Conservation (phyloP, 441 rosid genomes). For the Croton setiger region DNA sequence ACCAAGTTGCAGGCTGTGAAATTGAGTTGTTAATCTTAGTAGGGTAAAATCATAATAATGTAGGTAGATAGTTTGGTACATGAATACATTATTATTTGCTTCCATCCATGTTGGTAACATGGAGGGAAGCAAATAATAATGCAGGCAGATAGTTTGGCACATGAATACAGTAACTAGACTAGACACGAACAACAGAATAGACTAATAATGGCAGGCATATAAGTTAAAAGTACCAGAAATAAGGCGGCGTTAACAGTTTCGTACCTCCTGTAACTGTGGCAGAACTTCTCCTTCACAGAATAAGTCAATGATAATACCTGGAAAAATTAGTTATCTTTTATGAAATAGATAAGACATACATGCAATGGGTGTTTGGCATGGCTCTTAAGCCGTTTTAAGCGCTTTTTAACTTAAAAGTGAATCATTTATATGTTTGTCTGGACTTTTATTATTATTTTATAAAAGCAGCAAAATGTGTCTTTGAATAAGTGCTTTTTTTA, state of each 20-base stretch:
- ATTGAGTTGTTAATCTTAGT: neutral
- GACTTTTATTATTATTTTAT: too few relatives aligned
- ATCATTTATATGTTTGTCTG: neutral
- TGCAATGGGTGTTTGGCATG: too few relatives aligned
- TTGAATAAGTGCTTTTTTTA: too few relatives aligned
- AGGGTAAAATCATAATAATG: too few relatives aligned
- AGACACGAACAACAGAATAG: neutral
- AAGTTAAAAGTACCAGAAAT: neutral
- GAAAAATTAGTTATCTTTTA: neutral
- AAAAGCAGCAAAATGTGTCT: too few relatives aligned
- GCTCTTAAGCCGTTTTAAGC: too few relatives aligned
- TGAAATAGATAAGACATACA: neutral
- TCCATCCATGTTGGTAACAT: too few relatives aligned
- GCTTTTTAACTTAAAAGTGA: neutral
- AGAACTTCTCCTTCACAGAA: constrained; percentile 66
- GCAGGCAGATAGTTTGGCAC: neutral
- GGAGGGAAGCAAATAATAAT: neutral
- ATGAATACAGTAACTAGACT: neutral
- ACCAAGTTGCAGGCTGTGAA: constrained; percentile 61
- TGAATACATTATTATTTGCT: too few relatives aligned
- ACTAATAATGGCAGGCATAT: neutral
- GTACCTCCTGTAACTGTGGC: constrained; percentile 62
- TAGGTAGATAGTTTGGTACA: too few relatives aligned
- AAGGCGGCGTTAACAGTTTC: neutral
- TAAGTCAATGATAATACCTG: constrained; percentile 75